Percentiles rank a stretch among this genome's conserved stretches.
Conservation (phyloP, 2,329 filamentous ascomycete species). For the Colletotrichum tropicale region DNA sequence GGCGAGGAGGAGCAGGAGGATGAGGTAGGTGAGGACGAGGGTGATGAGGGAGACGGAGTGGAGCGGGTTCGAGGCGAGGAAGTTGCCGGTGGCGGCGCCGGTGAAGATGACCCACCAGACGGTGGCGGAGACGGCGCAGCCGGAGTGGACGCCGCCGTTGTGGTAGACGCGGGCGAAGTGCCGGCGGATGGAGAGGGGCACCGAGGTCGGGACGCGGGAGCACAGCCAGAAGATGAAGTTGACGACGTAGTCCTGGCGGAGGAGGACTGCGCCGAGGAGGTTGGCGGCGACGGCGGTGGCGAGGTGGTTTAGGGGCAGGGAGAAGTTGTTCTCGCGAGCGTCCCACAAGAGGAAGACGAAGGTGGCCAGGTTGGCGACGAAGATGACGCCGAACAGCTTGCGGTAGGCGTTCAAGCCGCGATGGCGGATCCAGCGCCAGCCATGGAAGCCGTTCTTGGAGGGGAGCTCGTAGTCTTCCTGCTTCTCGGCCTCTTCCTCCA, state of each 20-base stretch:
- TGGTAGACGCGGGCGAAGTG: slow-evolving; percentile 57
- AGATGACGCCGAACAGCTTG: slow-evolving; percentile 58
- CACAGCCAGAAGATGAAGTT: slow-evolving; percentile 56
- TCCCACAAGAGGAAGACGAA: slow-evolving; percentile 45
- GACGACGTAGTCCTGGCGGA: slow-evolving; percentile 58
- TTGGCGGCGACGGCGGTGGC: slow-evolving; percentile 51
- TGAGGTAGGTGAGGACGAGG: slow-evolving; percentile 58
- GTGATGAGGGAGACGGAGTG: slow-evolving; percentile 33
- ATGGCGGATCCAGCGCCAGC: slow-evolving; percentile 43
- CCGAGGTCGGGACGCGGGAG: slow-evolving; percentile 44
- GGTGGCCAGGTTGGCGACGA: slow-evolving; percentile 54
- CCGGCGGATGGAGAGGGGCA: slow-evolving; percentile 52
- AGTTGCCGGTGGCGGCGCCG: slow-evolving; percentile 28
- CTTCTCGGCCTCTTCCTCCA: not conserved
- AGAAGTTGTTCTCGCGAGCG: slow-evolving; percentile 21
- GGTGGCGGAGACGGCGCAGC: slow-evolving; percentile 52
- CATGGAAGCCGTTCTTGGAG: slow-evolving; percentile 43
- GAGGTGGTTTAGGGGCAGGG: slow-evolving; percentile 39
- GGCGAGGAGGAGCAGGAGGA: slow-evolving; percentile 59
- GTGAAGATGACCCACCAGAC: slow-evolving; percentile 53
- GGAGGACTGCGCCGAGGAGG: slow-evolving; percentile 51
- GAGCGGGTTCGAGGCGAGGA: slow-evolving; percentile 34
- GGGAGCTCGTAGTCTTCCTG: slow-evolving; percentile 37
- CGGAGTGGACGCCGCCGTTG: slow-evolving; percentile 56
- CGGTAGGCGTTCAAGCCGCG: slow-evolving; percentile 59